phyloP scores from a whole-genome alignment of 148 eudicot species.

The Camellia lanceoleosa region DNA sequence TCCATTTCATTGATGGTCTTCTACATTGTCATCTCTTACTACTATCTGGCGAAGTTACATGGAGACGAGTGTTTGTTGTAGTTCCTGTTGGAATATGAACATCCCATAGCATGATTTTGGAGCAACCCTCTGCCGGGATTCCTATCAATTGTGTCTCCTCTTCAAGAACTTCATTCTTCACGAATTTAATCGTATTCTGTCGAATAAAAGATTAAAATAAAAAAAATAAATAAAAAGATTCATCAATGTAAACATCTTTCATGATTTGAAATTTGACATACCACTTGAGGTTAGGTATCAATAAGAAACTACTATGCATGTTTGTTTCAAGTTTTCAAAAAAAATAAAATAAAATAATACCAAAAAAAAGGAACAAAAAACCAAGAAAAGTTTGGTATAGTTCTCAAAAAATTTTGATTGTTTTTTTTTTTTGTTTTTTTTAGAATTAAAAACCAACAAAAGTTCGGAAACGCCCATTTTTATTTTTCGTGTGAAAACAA shows the following conservation, averaged over 20 bases:
- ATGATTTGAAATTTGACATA: neutral
- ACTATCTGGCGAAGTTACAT: conserved; percentile 3
- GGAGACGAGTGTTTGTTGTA: conserved; percentile 15
- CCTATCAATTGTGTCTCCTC: conserved; percentile 78
- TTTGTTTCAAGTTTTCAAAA: too few species aligned
- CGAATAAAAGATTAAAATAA: neutral
- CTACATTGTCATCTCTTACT: neutral
- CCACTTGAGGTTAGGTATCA: too few species aligned
- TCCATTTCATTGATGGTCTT: neutral
- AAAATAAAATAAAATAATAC: too few species aligned
- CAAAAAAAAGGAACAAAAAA: too few species aligned
- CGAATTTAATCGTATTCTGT: conserved; percentile 78
- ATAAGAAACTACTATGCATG: too few species aligned
- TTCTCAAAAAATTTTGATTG: too few species aligned
- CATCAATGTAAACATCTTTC: neutral
- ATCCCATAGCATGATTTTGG: conserved; percentile 69
- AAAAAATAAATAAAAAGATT: neutral
- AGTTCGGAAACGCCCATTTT: too few species aligned
- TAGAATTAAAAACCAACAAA: too few species aligned
- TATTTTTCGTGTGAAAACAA: too few species aligned
- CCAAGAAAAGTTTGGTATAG: too few species aligned
- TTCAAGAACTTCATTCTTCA: conserved; percentile 69
- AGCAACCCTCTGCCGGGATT: conserved; percentile 69
- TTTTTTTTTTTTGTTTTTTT: too few species aligned
- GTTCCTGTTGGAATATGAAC: conserved; percentile 45